Conservation (phyloP, 768 basidiomycete species). For the Russula ochroleuca region DNA sequence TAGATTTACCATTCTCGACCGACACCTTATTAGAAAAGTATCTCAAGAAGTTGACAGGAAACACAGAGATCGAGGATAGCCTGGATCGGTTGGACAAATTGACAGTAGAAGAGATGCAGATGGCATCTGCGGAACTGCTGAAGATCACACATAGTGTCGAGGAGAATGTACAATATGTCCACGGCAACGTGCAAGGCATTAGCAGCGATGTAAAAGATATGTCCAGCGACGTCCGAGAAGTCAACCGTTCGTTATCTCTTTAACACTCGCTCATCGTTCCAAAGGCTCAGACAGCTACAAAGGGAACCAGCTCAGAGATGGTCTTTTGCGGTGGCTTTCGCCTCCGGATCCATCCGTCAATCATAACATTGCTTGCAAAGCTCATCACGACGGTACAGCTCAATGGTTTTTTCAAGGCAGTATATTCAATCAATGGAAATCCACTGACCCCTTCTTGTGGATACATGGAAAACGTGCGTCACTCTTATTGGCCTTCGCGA, state of each 20-base stretch:
- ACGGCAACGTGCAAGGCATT: too few relatives aligned
- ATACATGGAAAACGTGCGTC: conserved; percentile 1
- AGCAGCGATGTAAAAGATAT: not conserved
- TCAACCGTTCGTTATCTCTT: not conserved
- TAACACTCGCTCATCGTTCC: not conserved
- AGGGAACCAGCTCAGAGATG: not conserved
- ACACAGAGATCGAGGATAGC: too few relatives aligned
- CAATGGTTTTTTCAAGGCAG: not conserved
- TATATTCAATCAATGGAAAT: not conserved
- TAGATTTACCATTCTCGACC: too few relatives aligned
- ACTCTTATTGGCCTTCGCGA: not conserved
- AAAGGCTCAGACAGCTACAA: not conserved
- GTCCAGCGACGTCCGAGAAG: not conserved
- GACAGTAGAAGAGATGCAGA: too few relatives aligned
- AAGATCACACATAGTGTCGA: too few relatives aligned
- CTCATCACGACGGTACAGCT: not conserved
- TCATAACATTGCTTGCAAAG: not conserved
- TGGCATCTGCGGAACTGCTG: too few relatives aligned
- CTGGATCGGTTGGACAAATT: too few relatives aligned
- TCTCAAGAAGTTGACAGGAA: too few relatives aligned
- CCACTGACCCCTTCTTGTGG: not conserved
- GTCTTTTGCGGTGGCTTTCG: not conserved
- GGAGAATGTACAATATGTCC: too few relatives aligned
- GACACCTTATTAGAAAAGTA: too few relatives aligned
- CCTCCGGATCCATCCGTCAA: not conserved